Percentiles rank a stretch among this genome's conserved stretches.
These are phyloP conservation scores for Penicillium decumbens DNA, from an alignment of 2,329 filamentous ascomycete species.

Conservation along the genomic window DNA sequence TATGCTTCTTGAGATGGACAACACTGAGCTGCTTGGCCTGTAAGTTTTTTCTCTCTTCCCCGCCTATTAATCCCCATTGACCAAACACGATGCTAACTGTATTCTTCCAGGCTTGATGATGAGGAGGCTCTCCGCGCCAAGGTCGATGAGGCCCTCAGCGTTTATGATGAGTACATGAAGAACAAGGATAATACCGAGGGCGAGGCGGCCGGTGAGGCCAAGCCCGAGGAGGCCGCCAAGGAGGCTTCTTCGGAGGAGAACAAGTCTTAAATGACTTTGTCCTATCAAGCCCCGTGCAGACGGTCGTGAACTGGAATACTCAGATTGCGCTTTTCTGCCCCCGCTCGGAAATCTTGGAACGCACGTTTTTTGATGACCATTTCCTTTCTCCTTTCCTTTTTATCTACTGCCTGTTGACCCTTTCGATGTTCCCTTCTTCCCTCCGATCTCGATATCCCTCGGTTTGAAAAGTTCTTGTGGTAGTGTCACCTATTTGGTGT, in stretches of 20 bases:
- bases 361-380: constrained; percentile 38
- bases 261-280: constrained; percentile 35
- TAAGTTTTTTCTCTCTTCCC: constrained; percentile 54
- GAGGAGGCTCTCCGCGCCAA: constrained; percentile 84
- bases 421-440: constrained; percentile 23
- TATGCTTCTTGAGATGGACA: constrained; percentile 99
- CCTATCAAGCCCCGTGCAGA: constrained; percentile 15
- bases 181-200: constrained; percentile 55
- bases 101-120: constrained; percentile 70
- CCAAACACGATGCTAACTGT: constrained; percentile 13
- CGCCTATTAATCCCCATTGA: neutral
- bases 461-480: constrained; percentile 40
- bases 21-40: constrained; percentile 87
- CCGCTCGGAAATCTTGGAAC: constrained; percentile 31
- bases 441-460: constrained; percentile 42
- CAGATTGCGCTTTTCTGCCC: constrained; percentile 12
- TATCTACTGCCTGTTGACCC: constrained; percentile 20
- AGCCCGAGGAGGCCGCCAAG: constrained; percentile 44
- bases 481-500: constrained; percentile 31
- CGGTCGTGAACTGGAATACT: constrained; percentile 4
- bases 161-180: constrained; percentile 99
- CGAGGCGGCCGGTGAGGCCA: constrained; percentile 40
- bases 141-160: constrained; percentile 93
- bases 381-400: constrained; percentile 24
- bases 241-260: constrained; percentile 41